A percentile compares a stretch with the other conserved stretches of the same genome.
Conservation (phyloP, 1,139 yeast species). For the Blastobotrys raffinosifermentans region DNA sequence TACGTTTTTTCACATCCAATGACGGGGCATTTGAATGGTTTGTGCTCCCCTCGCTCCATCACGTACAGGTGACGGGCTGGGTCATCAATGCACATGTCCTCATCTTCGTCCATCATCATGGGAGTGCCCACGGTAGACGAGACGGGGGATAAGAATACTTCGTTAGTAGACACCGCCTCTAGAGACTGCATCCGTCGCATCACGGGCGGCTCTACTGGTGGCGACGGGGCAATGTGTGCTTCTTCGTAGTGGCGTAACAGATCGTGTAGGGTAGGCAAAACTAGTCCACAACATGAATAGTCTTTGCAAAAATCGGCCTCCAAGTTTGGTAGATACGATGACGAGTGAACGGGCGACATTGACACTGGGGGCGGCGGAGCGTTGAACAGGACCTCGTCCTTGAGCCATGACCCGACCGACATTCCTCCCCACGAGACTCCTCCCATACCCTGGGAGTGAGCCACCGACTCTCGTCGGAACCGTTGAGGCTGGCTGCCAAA, state of each 20-base stretch:
- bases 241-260: slow-evolving; percentile 92
- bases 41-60: slow-evolving; percentile 84
- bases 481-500: slow-evolving; percentile 31
- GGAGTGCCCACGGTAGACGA: slow-evolving; percentile 24
- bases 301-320: slow-evolving; percentile 97
- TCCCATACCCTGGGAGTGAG: slow-evolving; percentile 96
- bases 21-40: slow-evolving; percentile 96
- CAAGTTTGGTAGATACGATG: slow-evolving; percentile 79
- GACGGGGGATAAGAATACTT: slow-evolving; percentile 58
- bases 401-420: slow-evolving; percentile 91
- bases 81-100: slow-evolving; percentile 48
- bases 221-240: slow-evolving; percentile 76
- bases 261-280: slow-evolving; percentile 89
- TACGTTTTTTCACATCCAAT: slow-evolving; percentile 97
- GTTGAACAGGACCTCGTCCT: slow-evolving; percentile 52
- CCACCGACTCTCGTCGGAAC: slow-evolving; percentile 77
- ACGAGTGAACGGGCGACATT: slow-evolving; percentile 51
- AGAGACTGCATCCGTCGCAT: slow-evolving; percentile 35
- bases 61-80: slow-evolving; percentile 93
- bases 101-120: slow-evolving; percentile 36
- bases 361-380: slow-evolving; percentile 20
- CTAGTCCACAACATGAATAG: slow-evolving; percentile 91
- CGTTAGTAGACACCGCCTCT: slow-evolving; percentile 74
- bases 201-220: slow-evolving; percentile 44
- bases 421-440: slow-evolving; percentile 98